phyloP scores from a whole-genome alignment of 306 rosid species.

The Corylus heterophylla region DNA sequence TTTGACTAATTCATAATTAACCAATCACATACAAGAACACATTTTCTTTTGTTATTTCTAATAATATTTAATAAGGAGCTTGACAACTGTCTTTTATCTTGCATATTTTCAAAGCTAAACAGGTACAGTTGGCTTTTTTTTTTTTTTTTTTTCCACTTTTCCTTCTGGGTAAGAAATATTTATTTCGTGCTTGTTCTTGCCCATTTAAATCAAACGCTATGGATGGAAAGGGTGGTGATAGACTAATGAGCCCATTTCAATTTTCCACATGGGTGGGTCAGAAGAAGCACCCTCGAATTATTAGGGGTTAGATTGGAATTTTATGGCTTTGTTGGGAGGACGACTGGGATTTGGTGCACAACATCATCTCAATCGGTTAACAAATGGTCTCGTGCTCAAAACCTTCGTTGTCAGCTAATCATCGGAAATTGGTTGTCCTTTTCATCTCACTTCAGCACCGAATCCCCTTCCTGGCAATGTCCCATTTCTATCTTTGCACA shows the following conservation, averaged over 20 bases:
- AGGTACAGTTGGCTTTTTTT: neutral
- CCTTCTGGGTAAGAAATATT: neutral
- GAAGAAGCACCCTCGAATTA: neutral
- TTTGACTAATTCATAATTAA: conserved; percentile 35
- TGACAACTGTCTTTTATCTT: neutral
- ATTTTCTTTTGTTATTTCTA: neutral
- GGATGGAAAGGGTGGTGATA: neutral
- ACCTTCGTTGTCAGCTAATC: neutral
- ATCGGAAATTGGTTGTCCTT: neutral
- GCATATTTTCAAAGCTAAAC: neutral
- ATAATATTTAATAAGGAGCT: neutral
- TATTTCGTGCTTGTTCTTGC: too few species aligned
- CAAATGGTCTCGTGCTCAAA: neutral
- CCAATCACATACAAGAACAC: conserved; percentile 10
- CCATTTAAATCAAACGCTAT: neutral
- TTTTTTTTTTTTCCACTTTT: neutral
- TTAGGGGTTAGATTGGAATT: neutral
- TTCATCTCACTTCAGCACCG: neutral
- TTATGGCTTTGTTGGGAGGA: neutral
- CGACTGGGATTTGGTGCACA: neutral
- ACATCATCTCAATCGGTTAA: neutral
- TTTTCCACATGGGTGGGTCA: neutral
- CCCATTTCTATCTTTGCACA: neutral
- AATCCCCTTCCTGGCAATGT: neutral
- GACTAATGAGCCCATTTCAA: neutral